Percentiles rank a stretch among this genome's conserved stretches.
phyloP scores from a whole-genome alignment of 768 basidiomycete genomes.

The Lentinula sp. region DNA sequence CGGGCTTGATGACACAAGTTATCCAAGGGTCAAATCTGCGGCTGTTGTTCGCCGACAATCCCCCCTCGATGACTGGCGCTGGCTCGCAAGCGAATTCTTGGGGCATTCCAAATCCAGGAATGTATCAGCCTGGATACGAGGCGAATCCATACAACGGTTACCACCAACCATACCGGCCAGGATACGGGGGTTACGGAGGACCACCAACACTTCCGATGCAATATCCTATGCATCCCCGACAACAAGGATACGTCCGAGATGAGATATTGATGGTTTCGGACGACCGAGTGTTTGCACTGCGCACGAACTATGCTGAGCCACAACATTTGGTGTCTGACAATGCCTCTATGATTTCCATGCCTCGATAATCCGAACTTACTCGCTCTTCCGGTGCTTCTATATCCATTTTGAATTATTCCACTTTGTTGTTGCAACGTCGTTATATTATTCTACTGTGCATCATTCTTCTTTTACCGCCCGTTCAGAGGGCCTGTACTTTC shows the following conservation, averaged over 20 bases:
- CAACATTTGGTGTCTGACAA: constrained; percentile 37
- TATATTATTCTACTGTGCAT: constrained; percentile 9
- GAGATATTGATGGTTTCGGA: constrained; percentile 91
- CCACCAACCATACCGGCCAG: constrained; percentile 7
- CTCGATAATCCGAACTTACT: constrained; percentile 20
- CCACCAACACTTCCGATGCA: constrained; percentile 20
- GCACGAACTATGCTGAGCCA: constrained; percentile 33
- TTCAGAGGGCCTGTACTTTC: constrained; percentile 18
- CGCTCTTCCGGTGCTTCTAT: constrained; percentile 11
- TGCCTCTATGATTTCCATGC: constrained; percentile 36
- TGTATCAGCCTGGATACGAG: constrained; percentile 18
- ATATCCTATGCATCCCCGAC: constrained; percentile 36
- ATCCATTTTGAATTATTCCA: not conserved
- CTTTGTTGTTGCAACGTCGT: not conserved
- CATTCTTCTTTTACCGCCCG: constrained; percentile 7
- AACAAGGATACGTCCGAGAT: constrained; percentile 55
- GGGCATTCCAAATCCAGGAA: constrained; percentile 4
- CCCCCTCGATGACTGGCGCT: constrained; percentile 67
- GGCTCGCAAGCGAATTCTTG: constrained; percentile 28
- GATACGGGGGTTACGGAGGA: constrained; percentile 27
- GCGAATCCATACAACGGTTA: constrained; percentile 6
- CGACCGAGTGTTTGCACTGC: constrained; percentile 73
- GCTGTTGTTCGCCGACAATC: constrained; percentile 89
- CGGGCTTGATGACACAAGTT: constrained; percentile 86
- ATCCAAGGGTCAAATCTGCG: constrained; percentile 91